These are phyloP conservation scores for Candida easanensis DNA, from an alignment of 805 yeast genomes.

Conservation along the genomic window DNA sequence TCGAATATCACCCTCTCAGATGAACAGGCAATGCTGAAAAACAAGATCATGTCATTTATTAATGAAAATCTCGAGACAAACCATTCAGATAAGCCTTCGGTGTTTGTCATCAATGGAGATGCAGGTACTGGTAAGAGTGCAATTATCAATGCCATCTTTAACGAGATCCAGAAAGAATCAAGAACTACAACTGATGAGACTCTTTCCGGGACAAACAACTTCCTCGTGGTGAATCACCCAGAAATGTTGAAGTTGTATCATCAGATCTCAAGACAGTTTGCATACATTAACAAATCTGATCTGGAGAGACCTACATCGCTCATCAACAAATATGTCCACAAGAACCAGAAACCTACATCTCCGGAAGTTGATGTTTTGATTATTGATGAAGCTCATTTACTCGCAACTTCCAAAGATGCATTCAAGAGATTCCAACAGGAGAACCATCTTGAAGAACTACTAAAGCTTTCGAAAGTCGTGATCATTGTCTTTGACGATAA, in stretches of 20 bases:
- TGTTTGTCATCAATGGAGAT: conserved; percentile 44
- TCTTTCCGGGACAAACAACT: conserved; percentile 33
- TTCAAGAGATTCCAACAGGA: conserved; percentile 43
- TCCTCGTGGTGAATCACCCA: conserved; percentile 44
- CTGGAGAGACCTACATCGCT: conserved; percentile 46
- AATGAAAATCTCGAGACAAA: conserved; percentile 21
- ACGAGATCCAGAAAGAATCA: conserved; percentile 37
- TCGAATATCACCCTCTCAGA: conserved; percentile 34
- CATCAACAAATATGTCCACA: conserved; percentile 31
- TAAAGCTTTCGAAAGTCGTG: conserved; percentile 36
- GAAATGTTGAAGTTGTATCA: conserved; percentile 45
- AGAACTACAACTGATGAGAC: conserved; percentile 20
- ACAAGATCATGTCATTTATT: conserved; percentile 30
- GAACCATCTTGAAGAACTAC: conserved; percentile 40
- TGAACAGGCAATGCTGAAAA: conserved; percentile 35
- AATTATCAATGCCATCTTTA: conserved; percentile 40
- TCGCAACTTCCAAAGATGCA: conserved; percentile 43
- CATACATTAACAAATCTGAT: conserved; percentile 35
- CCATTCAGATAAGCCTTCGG: conserved; percentile 26
- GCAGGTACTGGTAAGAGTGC: conserved; percentile 50
- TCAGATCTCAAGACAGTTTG: conserved; percentile 35
- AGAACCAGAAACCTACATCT: not conserved
- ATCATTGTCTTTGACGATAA: conserved; percentile 45
- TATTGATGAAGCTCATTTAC: conserved; percentile 45
- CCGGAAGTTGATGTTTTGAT: conserved; percentile 35